Percentiles rank a stretch among this genome's conserved stretches.
Evolutionary conservation across 257 asterid species (phyloP).

Genomic region (Capsicum pubescens): DNA sequence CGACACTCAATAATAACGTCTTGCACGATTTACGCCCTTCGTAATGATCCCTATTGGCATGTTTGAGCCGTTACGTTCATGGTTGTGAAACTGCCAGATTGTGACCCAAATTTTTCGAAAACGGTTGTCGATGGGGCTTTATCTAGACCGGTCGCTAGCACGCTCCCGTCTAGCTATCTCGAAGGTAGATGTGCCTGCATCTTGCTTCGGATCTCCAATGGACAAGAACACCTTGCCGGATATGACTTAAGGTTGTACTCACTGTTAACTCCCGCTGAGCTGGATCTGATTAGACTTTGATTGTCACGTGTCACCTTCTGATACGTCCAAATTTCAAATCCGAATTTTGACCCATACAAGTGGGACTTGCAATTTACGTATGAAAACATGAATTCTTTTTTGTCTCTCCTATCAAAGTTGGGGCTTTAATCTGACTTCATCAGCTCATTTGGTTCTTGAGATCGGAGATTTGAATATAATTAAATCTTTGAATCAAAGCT

Average conservation of each 20-base stretch:
- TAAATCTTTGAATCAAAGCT: not conserved
- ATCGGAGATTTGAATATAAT: not conserved
- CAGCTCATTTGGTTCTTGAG: not conserved
- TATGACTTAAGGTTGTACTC: not conserved
- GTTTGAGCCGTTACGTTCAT: not conserved
- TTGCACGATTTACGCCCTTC: not conserved
- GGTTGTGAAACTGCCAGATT: not conserved
- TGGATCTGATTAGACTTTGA: not conserved
- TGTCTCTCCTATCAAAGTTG: not conserved
- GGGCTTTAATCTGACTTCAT: not conserved
- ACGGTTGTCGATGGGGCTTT: too few species aligned
- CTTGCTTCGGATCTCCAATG: not conserved
- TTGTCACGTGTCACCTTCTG: not conserved
- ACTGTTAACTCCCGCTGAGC: not conserved
- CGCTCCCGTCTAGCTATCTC: not conserved
- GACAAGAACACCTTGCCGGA: not conserved
- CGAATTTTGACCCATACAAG: not conserved
- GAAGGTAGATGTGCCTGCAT: not conserved
- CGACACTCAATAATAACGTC: not conserved
- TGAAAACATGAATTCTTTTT: not conserved
- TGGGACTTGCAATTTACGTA: not conserved
- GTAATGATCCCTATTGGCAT: not conserved
- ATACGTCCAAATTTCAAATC: not conserved
- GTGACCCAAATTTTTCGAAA: not conserved
- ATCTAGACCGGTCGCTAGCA: not conserved